These are phyloP conservation scores for Caloboletus inedulis DNA, from an alignment of 1,284 basidiomycete genomes.

Conservation along the genomic window DNA sequence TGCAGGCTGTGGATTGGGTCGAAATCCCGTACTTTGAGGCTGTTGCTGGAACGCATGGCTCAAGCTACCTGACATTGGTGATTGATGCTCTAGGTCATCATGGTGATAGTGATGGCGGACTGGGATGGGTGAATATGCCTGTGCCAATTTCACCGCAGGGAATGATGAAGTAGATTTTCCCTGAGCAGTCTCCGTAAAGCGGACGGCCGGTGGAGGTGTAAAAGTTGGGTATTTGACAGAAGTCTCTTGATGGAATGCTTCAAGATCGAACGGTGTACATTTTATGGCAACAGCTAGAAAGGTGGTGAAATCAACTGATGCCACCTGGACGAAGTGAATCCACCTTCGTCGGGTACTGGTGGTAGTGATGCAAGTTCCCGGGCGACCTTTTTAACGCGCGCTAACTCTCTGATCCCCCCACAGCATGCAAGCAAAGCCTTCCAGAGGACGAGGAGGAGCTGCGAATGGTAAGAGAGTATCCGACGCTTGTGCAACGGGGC, in stretches of 20 bases:
- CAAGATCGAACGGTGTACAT: constrained; percentile 85
- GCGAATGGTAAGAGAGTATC: constrained; percentile 10
- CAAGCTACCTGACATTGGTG: constrained; percentile 38
- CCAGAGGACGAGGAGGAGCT: constrained; percentile 96
- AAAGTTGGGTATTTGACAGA: constrained; percentile 95
- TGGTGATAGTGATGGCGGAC: constrained; percentile 91
- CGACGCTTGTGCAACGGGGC: not conserved
- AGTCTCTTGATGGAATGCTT: constrained; percentile 84
- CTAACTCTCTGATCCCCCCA: constrained; percentile 87
- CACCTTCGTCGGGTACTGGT: constrained; percentile 62
- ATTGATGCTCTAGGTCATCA: constrained; percentile 59
- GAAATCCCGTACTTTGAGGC: constrained; percentile 44
- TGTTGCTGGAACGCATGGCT: constrained; percentile 48
- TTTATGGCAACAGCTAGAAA: constrained; percentile 60
- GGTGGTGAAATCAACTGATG: constrained; percentile 4
- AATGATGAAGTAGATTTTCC: constrained; percentile 42
- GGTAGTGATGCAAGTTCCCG: constrained; percentile 79
- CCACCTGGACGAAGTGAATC: constrained; percentile 2
- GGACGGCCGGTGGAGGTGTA: constrained; percentile 49
- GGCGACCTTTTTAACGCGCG: constrained; percentile 80
- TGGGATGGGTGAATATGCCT: constrained; percentile 89
- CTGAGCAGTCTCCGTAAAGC: constrained; percentile 22
- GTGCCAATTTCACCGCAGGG: constrained; percentile 68
- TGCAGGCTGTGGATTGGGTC: constrained; percentile 60
- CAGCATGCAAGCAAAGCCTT: constrained; percentile 91